Evolutionary conservation across 2,329 filamentous ascomycete genomes (phyloP).

Genomic region (Ceratocystis smalleyi): DNA sequence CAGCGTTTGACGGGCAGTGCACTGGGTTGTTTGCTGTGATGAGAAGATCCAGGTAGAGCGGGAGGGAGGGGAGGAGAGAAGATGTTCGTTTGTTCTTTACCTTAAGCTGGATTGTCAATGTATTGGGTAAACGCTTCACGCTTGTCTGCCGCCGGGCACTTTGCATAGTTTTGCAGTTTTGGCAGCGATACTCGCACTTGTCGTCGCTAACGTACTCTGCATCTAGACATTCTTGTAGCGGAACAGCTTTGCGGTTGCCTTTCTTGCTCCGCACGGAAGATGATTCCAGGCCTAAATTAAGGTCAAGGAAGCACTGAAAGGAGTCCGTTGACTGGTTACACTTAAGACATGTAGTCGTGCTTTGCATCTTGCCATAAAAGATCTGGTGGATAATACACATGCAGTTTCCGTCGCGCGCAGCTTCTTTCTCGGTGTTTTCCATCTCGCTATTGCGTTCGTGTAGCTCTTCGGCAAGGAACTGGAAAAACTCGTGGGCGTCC

Average conservation of each 20-base stretch:
- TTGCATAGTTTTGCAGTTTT: slow-evolving; percentile 59
- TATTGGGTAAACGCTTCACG: slow-evolving; percentile 73
- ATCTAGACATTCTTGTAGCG: slow-evolving; percentile 59
- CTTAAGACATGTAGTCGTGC: slow-evolving; percentile 77
- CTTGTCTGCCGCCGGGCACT: slow-evolving; percentile 72
- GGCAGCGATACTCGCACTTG: slow-evolving; percentile 78
- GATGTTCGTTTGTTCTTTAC: slow-evolving; percentile 30
- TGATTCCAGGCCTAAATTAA: slow-evolving; percentile 73
- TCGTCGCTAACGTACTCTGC: slow-evolving; percentile 77
- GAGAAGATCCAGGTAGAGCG: neutral
- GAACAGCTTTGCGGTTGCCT: slow-evolving; percentile 29
- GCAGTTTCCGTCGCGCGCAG: slow-evolving; percentile 49
- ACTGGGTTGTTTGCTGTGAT: too few relatives aligned
- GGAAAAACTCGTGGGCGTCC: slow-evolving; percentile 93
- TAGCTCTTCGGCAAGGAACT: slow-evolving; percentile 83
- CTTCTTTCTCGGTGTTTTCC: slow-evolving; percentile 38
- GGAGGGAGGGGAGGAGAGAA: neutral
- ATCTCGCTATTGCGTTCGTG: slow-evolving; percentile 62
- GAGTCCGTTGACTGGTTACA: slow-evolving; percentile 71
- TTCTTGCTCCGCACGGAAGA: slow-evolving; percentile 51
- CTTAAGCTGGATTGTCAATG: slow-evolving; percentile 85
- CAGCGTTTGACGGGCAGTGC: too few relatives aligned
- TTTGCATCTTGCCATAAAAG: slow-evolving; percentile 83
- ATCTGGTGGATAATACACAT: slow-evolving; percentile 86
- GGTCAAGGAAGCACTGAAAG: slow-evolving; percentile 77